These are phyloP conservation scores for Martensiomyces pterosporus DNA, from an alignment of 192 early-diverging fungal genomes.

Conservation along the genomic window DNA sequence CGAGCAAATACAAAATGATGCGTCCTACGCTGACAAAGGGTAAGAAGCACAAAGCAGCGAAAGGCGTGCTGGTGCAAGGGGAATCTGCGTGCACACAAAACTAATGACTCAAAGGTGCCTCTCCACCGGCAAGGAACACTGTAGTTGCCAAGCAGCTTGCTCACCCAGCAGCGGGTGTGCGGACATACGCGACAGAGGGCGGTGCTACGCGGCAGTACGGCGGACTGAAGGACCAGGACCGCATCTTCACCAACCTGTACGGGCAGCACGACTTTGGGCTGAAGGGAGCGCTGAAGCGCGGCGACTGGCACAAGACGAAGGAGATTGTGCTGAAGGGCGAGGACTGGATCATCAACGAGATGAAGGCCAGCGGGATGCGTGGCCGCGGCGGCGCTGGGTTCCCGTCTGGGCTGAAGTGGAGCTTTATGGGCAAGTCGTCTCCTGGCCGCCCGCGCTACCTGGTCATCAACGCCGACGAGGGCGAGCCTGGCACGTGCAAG, in stretches of 20 bases:
- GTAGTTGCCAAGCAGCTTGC: slow-evolving; percentile 8
- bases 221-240: slow-evolving; percentile 82
- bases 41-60: too few species aligned
- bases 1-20: neutral
- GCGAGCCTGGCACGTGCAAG: slow-evolving; percentile 98
- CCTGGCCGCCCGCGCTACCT: slow-evolving; percentile 89
- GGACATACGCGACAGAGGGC: slow-evolving; percentile 33
- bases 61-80: too few species aligned
- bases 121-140: too few species aligned
- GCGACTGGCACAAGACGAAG: slow-evolving; percentile 99
- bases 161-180: neutral
- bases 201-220: slow-evolving; percentile 52
- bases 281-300: slow-evolving; percentile 86
- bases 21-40: neutral
- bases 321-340: slow-evolving; percentile 94
- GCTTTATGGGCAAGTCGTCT: slow-evolving; percentile 95
- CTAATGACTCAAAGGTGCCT: too few species aligned
- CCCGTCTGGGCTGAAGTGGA: slow-evolving; percentile 97
- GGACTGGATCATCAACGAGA: slow-evolving; percentile 96
- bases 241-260: slow-evolving; percentile 98
- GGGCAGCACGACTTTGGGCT: slow-evolving; percentile 86
- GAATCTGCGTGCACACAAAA: too few species aligned
- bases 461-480: slow-evolving; percentile 98
- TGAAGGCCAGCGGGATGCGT: slow-evolving; percentile 90
- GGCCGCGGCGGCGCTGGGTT: slow-evolving; percentile 98